Conservation (phyloP, 2,329 filamentous ascomycete species). For the Biscogniauxia marginata region DNA sequence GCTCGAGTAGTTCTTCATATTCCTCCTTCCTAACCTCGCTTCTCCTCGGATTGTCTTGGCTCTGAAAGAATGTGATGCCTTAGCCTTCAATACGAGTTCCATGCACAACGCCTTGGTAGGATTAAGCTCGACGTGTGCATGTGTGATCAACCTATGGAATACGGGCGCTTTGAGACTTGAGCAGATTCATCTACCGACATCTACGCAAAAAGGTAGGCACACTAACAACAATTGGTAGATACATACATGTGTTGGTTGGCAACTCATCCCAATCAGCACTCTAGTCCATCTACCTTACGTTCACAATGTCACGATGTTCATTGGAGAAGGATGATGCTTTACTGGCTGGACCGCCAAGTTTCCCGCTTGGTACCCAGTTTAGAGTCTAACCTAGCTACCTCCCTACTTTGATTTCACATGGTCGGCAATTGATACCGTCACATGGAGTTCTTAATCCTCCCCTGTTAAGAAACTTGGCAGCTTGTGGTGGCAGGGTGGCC, state of each 20-base stretch:
- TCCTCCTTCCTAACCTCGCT: conserved; percentile 12
- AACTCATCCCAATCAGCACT: neutral
- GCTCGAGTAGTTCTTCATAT: conserved; percentile 8
- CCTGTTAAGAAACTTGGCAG: neutral
- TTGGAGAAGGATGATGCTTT: neutral
- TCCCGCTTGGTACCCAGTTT: neutral
- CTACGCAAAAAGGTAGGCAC: too few species aligned
- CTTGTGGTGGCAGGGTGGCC: neutral
- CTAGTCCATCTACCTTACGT: neutral
- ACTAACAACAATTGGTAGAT: too few species aligned
- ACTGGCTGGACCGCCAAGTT: neutral
- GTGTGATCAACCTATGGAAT: neutral
- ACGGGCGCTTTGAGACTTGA: too few species aligned
- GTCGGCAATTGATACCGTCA: neutral
- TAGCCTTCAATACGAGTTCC: neutral
- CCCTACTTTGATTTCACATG: neutral
- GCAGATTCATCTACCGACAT: too few species aligned
- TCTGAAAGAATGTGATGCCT: neutral
- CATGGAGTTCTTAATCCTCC: neutral
- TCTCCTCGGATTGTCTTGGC: neutral
- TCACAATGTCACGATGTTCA: neutral
- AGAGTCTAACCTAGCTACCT: neutral
- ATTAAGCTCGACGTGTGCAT: neutral
- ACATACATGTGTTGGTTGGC: neutral
- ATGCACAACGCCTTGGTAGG: neutral